Evolutionary conservation across 495 filamentous ascomycete species (phyloP).

Genomic region (Daldinia grandis): DNA sequence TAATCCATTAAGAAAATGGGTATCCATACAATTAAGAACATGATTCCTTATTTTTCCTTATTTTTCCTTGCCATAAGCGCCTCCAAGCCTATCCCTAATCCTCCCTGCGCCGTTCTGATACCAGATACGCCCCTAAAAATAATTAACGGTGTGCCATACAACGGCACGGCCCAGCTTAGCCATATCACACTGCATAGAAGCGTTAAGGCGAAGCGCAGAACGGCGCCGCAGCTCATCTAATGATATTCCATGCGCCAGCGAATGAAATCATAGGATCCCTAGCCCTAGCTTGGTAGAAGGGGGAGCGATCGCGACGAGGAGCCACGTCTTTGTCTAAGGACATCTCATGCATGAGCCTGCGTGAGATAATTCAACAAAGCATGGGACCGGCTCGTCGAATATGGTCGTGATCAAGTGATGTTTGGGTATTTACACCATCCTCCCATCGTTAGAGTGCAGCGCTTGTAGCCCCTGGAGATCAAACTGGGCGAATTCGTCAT

Average conservation of each 20-base stretch:
- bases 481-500: constrained; percentile 28
- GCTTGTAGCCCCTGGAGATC: constrained; percentile 35
- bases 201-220: not conserved
- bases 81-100: not conserved
- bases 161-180: not conserved
- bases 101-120: not conserved
- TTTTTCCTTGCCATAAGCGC: not conserved
- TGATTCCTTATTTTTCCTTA: not conserved
- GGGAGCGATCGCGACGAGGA: too few relatives aligned
- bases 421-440: constrained; percentile 17
- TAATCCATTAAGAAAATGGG: not conserved
- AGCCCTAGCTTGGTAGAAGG: not conserved
- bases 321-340: too few relatives aligned
- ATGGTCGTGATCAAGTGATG: too few relatives aligned
- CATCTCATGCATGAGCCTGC: too few relatives aligned
- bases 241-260: too few relatives aligned
- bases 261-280: too few relatives aligned
- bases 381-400: too few relatives aligned
- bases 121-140: not conserved
- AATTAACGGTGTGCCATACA: not conserved
- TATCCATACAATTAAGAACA: not conserved
- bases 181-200: not conserved
- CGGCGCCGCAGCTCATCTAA: not conserved
- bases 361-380: too few relatives aligned
- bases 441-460: constrained; percentile 19